phyloP scores from a whole-genome alignment of 495 filamentous ascomycete species.

The Neurospora sp. region DNA sequence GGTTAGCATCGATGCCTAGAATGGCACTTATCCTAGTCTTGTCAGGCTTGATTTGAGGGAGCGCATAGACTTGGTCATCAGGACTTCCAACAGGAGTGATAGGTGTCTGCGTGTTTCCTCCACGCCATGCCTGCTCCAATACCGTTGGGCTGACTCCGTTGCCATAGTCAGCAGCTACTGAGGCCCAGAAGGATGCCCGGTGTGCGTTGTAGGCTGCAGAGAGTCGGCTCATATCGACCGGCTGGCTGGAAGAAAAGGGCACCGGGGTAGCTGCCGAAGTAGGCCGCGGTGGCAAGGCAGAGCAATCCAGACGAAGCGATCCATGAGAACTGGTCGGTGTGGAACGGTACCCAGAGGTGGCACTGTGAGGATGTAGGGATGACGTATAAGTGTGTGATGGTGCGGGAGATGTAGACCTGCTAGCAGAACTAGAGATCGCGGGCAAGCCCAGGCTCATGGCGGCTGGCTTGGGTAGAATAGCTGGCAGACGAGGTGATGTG shows the following conservation, averaged over 20 bases:
- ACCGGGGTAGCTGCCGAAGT: conserved; percentile 17
- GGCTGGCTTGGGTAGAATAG: conserved; percentile 52
- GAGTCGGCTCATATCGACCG: conserved; percentile 58
- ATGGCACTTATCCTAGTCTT: conserved; percentile 45
- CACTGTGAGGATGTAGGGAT: conserved; percentile 22
- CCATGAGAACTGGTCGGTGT: conserved; percentile 18
- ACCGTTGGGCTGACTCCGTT: conserved; percentile 48
- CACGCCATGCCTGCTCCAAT: conserved; percentile 61
- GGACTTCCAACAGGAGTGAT: conserved; percentile 38
- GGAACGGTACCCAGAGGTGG: conserved; percentile 18
- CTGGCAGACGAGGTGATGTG: conserved; percentile 38
- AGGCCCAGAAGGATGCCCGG: conserved; percentile 60
- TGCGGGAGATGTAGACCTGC: conserved; percentile 21
- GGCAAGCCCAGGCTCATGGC: conserved; percentile 34
- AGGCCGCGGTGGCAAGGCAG: conserved; percentile 27
- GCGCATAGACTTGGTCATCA: conserved; percentile 28
- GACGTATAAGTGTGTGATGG: conserved; percentile 25
- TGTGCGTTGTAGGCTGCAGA: conserved; percentile 59
- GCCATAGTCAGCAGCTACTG: conserved; percentile 62
- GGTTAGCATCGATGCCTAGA: conserved; percentile 42
- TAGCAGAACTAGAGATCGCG: conserved; percentile 5
- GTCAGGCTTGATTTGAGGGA: conserved; percentile 24
- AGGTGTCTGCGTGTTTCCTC: conserved; percentile 30
- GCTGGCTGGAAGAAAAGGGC: conserved; percentile 18
- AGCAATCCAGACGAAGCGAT: conserved; percentile 43